These are phyloP conservation scores for Solanum hybrid DNA, from an alignment of 305 asterid species.

Conservation along the genomic window DNA sequence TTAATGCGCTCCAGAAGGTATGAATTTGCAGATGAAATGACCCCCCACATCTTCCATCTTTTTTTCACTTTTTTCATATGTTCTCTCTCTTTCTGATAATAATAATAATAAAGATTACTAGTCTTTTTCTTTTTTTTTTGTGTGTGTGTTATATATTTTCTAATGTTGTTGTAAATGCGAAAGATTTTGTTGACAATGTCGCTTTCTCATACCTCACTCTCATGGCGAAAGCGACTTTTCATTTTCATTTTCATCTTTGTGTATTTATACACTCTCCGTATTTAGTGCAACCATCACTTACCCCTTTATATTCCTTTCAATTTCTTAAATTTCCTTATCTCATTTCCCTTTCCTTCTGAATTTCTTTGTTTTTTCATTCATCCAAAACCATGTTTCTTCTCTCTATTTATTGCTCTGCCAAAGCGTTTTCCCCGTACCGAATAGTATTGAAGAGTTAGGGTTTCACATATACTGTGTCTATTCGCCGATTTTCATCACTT, in stretches of 20 bases:
- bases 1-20: not conserved
- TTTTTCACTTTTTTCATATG: not conserved
- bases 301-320: not conserved
- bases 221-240: constrained; percentile 84
- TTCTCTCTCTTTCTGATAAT: not conserved
- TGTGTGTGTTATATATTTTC: not conserved
- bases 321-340: too few species aligned
- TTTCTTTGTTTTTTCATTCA: too few species aligned
- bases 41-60: not conserved
- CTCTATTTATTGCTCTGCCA: too few species aligned
- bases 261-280: constrained; percentile 16
- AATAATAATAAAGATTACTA: not conserved
- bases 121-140: not conserved
- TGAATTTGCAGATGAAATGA: not conserved
- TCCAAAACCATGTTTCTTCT: too few species aligned
- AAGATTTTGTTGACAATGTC: constrained; percentile 29
- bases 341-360: too few species aligned
- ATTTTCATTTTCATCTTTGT: constrained; percentile 15
- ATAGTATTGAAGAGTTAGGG: too few species aligned
- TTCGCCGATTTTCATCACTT: not conserved
- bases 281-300: constrained; percentile 25
- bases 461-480: too few species aligned
- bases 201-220: constrained; percentile 77
- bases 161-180: not conserved
- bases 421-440: too few species aligned